phyloP scores from a whole-genome alignment of 805 yeast species.

The Torulaspora gathmanii region DNA sequence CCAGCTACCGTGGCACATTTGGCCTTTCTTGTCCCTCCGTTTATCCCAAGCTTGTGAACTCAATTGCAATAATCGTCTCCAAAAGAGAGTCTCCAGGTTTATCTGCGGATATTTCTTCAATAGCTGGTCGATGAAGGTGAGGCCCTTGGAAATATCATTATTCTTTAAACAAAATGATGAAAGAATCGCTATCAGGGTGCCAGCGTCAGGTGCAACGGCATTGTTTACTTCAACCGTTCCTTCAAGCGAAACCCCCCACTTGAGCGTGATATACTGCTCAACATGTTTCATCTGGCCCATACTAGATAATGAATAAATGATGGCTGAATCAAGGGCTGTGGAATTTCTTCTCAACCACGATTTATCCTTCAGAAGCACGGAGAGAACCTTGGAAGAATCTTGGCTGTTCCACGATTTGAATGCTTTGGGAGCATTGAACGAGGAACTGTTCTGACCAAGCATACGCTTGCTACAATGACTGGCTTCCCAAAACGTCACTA shows the following conservation, averaged over 20 bases:
- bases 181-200: constrained; percentile 22
- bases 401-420: constrained; percentile 16
- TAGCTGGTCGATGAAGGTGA: constrained; percentile 19
- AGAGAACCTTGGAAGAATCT: constrained; percentile 15
- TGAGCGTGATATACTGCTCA: constrained; percentile 16
- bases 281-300: constrained; percentile 18
- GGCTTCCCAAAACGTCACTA: constrained; percentile 21
- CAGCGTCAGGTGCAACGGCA: constrained; percentile 18
- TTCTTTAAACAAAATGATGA: constrained; percentile 19
- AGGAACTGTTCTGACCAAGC: constrained; percentile 7
- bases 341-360: constrained; percentile 10
- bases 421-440: constrained; percentile 4
- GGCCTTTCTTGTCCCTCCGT: constrained; percentile 16
- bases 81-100: constrained; percentile 21
- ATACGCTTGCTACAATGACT: not conserved
- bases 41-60: constrained; percentile 17
- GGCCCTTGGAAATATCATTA: constrained; percentile 15
- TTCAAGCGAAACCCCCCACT: constrained; percentile 19
- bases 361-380: constrained; percentile 11
- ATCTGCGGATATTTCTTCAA: constrained; percentile 21
- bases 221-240: not conserved
- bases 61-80: constrained; percentile 27
- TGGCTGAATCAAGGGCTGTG: constrained; percentile 19
- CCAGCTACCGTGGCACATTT: constrained; percentile 22
- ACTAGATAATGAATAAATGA: constrained; percentile 27